Conservation (phyloP, 148 eudicot genomes). For the Rhododendron ferrugineum region DNA sequence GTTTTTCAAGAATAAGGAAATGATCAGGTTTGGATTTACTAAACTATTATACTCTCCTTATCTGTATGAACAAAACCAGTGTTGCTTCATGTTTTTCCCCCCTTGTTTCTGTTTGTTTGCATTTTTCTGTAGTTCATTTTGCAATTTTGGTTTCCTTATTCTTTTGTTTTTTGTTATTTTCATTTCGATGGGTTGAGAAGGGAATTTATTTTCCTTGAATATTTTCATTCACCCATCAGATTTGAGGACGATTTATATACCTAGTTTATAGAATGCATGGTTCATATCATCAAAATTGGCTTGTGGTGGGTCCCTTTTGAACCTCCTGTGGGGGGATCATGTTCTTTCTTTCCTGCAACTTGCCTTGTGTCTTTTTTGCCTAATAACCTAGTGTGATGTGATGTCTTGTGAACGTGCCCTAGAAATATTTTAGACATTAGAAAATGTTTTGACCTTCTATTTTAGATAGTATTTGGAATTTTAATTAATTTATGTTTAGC, state of each 20-base stretch:
- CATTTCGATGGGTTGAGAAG: background rate
- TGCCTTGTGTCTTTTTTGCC: background rate
- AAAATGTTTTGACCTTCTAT: background rate
- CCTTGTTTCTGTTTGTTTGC: background rate
- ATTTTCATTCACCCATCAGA: background rate
- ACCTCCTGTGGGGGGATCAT: background rate
- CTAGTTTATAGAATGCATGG: background rate
- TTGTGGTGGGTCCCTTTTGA: background rate
- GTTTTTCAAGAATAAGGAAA: constrained; percentile 94
- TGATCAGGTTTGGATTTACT: constrained; percentile 58
- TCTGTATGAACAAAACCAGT: background rate
- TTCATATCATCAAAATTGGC: background rate
- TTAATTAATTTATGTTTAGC: constrained; percentile 26
- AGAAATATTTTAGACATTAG: background rate
- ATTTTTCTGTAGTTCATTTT: background rate
- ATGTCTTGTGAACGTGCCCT: background rate
- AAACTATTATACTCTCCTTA: background rate
- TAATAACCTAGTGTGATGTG: background rate
- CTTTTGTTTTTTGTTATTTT: background rate
- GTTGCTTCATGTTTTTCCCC: background rate
- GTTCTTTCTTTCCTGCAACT: background rate
- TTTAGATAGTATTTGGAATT: background rate
- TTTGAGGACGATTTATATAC: background rate
- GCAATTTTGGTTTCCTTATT: background rate
- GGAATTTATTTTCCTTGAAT: background rate